phyloP scores from a whole-genome alignment of 163 green algal genomes.

The Trebouxia gelatinosa region DNA sequence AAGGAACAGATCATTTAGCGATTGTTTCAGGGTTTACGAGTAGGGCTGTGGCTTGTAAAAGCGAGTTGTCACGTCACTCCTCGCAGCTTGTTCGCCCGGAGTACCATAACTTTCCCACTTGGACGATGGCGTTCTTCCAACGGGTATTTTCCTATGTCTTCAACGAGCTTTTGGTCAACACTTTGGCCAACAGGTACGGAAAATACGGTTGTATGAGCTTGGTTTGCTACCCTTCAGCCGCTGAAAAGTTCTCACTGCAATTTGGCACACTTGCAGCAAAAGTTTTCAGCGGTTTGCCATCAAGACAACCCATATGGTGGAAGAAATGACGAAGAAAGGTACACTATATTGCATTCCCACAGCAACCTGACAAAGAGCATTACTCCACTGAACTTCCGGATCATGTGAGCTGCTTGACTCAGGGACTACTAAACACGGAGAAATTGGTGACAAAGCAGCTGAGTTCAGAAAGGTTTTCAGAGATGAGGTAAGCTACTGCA shows the following conservation, averaged over 20 bases:
- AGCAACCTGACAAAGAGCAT: too few species aligned
- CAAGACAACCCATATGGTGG: constrained; percentile 41
- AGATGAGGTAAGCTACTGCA: constrained; percentile 33
- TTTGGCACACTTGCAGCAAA: constrained; percentile 37
- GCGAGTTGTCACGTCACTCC: too few species aligned
- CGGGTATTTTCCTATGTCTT: constrained; percentile 55
- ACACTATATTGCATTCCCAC: too few species aligned
- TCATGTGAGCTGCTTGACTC: too few species aligned
- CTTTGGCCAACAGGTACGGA: constrained; percentile 49
- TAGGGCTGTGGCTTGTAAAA: too few species aligned
- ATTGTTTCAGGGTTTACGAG: too few species aligned
- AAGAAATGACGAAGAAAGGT: constrained; percentile 57
- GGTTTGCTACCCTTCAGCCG: not conserved
- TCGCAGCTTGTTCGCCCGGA: not conserved
- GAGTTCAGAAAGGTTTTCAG: constrained; percentile 40
- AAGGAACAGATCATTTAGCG: too few species aligned
- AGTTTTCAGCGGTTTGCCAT: constrained; percentile 67
- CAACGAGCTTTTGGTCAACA: constrained; percentile 61
- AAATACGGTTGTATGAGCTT: not conserved
- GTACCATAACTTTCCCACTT: not conserved
- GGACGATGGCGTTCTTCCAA: constrained; percentile 54
- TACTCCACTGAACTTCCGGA: too few species aligned
- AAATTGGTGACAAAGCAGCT: constrained; percentile 26
- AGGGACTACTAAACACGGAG: constrained; percentile 9
- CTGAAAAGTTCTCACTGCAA: not conserved